Base-by-base conservation (phyloP, 768 basidiomycete species). In the Phaffia tasmanica region DNA sequence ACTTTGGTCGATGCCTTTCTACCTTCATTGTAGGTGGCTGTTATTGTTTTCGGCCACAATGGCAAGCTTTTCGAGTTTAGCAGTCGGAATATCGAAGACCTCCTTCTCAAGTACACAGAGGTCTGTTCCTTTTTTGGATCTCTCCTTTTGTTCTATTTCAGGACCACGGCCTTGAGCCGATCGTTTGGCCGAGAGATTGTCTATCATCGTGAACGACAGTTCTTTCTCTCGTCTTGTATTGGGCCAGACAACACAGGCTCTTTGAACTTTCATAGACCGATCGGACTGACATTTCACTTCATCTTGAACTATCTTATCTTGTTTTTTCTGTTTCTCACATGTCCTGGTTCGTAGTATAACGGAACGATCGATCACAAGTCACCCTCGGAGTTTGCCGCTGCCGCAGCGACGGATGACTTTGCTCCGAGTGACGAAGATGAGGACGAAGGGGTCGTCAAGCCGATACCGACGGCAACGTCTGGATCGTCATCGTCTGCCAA, bases 51-150 rank as follows among this genome's bases (percentile, higher is more conserved):
- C 46, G 62, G 57, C 3, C 49, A 63, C 29, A 63, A 69, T 29
- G 67, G 62, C 51, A 69, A 64, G 63, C 35, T 46, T 32, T 69
- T 69, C 51, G 67, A 64, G 25, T 69, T 69, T 29, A 57, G 47
- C n/a, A 51, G 23, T 29, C 11, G 18, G n/a, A 29, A 48, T 32
- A 60, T 69, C n/a, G 67, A 69, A 57, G 67, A 69, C 42, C 47
- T 69, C 57, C 50, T 69, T 35, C 19, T 64, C 42, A 35, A 48
- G 1, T 69, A 69, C 57, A 69, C 63, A 21, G 35, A 60, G 48
- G 62, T 63, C 16, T 32, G 62, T 61, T 46, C 25, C 47, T 9
- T 42, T 32, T 35, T 25, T 60, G 19, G 57, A 3, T 21, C 46
- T 9, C 47, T 27, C 9, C 62, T 23, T 11, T 23, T 50, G 8